Evolutionary conservation across 2,329 filamentous ascomycete genomes (phyloP), one percentile per base, ranked within the genome.

Genomic region (Talaromyces sp.): DNA sequence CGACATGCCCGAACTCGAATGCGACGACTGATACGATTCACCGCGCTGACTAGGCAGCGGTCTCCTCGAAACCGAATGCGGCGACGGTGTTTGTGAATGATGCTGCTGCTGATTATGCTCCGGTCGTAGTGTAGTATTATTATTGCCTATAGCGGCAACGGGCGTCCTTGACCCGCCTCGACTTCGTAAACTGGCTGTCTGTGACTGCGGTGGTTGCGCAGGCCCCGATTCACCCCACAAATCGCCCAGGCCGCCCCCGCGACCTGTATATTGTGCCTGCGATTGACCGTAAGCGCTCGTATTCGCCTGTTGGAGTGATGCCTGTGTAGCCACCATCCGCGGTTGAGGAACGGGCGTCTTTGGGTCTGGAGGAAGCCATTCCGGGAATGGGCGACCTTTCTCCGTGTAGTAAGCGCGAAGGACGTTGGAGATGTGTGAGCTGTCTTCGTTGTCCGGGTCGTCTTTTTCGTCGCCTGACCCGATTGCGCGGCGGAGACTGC

Each of bases 361-460:
- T n/a, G 92, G 93, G 76, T 97, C 92, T 6, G 91, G 89, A 8
- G 93, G 92, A 8, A 98, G 88, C 94, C 95, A 98, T 70, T 83
- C 80, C 0, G 95, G 95, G 68, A 93, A 90, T 1, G 88, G 84
- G 24, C 89, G 88, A 70, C 90, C 91, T 74, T 96, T 95, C 77
- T 98, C 93, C 60, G 83, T 87, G 83, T 99, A 98, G 84, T 98
- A 97, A 71, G 88, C 90, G 72, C 95, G 90, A 31, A 99, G 87
- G 41, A 96, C 93, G 72, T 95, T 91, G 79, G 92, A 96, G 73
- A 98, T 90, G 81, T 98, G 93, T 2, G 93, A 96, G 81, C 96
- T 92, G 81, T 98, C 93, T 79, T 96, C 81, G 67, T 80, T 76
- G 47, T 82, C 79, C 1, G 79, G 77, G 70, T 80, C 78, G 68